Percentiles rank a stretch among this genome's conserved stretches.
Evolutionary conservation across 352 stramenopile species (phyloP).

Genomic region (Globisporangium orthogonon): DNA sequence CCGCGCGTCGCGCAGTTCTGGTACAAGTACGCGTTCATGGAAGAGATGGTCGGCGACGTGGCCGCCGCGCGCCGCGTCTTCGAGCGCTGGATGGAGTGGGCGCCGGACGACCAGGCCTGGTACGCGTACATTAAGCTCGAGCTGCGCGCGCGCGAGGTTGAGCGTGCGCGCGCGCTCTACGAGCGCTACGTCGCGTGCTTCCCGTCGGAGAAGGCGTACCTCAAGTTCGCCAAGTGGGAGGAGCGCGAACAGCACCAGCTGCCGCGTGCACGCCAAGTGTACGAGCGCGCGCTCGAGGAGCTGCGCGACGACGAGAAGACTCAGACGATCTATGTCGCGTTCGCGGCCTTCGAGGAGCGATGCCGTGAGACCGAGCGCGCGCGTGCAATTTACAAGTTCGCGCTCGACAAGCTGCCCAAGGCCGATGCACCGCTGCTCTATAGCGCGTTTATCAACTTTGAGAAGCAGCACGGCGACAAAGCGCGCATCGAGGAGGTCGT

Average conservation of each 20-base stretch:
- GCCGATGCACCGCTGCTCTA: constrained; percentile 92
- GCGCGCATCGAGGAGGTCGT: constrained; percentile 96
- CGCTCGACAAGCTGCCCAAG: constrained; percentile 73
- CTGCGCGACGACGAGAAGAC: constrained; percentile 72
- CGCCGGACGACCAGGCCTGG: constrained; percentile 98
- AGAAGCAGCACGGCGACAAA: constrained; percentile 97
- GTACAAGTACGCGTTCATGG: constrained; percentile 99
- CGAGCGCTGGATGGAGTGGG: constrained; percentile 96
- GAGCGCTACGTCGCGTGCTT: constrained; percentile 93
- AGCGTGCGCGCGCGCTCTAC: constrained; percentile 89
- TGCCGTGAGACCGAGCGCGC: constrained; percentile 91
- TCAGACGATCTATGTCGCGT: constrained; percentile 90
- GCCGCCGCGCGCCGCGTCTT: constrained; percentile 93
- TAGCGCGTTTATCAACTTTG: constrained; percentile 95
- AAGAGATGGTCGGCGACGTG: constrained; percentile 97
- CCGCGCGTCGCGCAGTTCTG: constrained; percentile 97
- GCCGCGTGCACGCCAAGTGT: constrained; percentile 89
- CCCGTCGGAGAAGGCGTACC: constrained; percentile 87
- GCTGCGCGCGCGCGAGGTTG: constrained; percentile 84
- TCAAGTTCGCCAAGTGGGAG: constrained; percentile 99
- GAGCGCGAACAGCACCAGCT: constrained; percentile 93
- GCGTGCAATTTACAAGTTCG: constrained; percentile 86
- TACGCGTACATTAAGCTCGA: constrained; percentile 98
- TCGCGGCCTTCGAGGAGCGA: constrained; percentile 97
- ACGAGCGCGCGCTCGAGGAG: constrained; percentile 94